Evolutionary conservation across 805 yeast species (phyloP), one percentile per base, ranked within the genome.

Genomic region (Myxozyma lipomycoides): DNA sequence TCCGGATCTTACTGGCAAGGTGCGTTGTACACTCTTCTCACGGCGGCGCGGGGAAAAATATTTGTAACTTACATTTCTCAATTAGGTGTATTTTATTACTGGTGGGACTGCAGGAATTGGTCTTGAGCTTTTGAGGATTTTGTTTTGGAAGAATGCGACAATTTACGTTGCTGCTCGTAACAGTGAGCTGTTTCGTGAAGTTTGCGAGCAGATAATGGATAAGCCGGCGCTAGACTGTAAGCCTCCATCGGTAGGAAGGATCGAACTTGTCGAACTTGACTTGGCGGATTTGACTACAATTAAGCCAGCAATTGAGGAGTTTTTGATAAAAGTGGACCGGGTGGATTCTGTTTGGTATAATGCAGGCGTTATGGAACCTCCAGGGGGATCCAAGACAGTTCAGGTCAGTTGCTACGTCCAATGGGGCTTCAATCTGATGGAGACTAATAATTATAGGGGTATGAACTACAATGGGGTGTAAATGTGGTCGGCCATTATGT

Each of bases 401-500:
- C 81, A 77, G 32, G 32, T 28, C 7, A 28, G 32, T n/a, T n/a
- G n/a, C n/a, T n/a, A n/a, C n/a, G n/a, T 28, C 12, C 32, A 28
- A 28, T 28, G 12, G 32, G 12, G 12, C 32, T 28, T 28, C 32
- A 28, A 9, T 28, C 32, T 12, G 32, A 28, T 28, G 32, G 32
- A 9, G 7, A 9, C 32, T 28, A 28, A 28, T 9, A 7, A 9
- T 28, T 28, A 7, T 28, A 28, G 61, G 78, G 77, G 2, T 68
- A 64, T 49, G 81, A 78, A 45, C 48, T 66, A 30, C 76, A 73
- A 44, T 61, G 75, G 37, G 81, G 78, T 9, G 70, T 73, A 10
- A 78, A 77, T 60, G 68, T 60, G 15, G 53, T 77, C 6, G 81
- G 75, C 1, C 74, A 76, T 19, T 74, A 69, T 46, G 59, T 74